Evolutionary conservation across 1,284 basidiomycete species (phyloP), one percentile per base, ranked within the genome.

Genomic region (Ustilago tritici): DNA sequence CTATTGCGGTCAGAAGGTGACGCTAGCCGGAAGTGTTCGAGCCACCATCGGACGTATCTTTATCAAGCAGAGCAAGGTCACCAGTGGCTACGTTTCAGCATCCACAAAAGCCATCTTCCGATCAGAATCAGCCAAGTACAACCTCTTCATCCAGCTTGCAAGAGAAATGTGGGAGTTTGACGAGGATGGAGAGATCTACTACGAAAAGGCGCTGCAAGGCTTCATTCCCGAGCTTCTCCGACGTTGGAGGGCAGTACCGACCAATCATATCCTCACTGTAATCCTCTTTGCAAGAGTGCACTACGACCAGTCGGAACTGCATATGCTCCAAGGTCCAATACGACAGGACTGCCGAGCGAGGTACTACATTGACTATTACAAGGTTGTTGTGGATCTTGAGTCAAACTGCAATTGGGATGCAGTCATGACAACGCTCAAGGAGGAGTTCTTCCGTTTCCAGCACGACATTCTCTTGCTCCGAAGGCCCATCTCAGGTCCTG

Each of bases 141-240:
- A 82, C 56, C 66, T 99, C 61, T 97, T 98, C 86, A 93, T 99
- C 61, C 95, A 98, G 88, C 92, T 99, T 15, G 95, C 94, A 82
- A 90, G 92, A 60, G 97, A 99, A 86, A 91, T 98, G 71, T 99
- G 95, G 94, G 93, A 97, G 79, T 99, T 99, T 85, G 92, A 95
- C 63, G 95, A 94, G 59, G 96, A 98, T 79, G 97, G 97, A 23
- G 86, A 87, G 62, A 82, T 87, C 54, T 97, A 93, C 87, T 94
- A 94, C 82, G 96, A 98, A 87, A 98, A 99, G 88, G 93, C 97
- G 35, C 91, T 98, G 1, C 94, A 97, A 79, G 87, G 88, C 85
- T 87, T 84, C 66, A 75, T 85, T 12, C 84, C 85, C 1, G 84
- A 84, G 32, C 75, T 86, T 14, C 70, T 83, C 8, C 74, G 65